phyloP scores from a whole-genome alignment of 805 yeast genomes.

The Candida cerambycidarum region DNA sequence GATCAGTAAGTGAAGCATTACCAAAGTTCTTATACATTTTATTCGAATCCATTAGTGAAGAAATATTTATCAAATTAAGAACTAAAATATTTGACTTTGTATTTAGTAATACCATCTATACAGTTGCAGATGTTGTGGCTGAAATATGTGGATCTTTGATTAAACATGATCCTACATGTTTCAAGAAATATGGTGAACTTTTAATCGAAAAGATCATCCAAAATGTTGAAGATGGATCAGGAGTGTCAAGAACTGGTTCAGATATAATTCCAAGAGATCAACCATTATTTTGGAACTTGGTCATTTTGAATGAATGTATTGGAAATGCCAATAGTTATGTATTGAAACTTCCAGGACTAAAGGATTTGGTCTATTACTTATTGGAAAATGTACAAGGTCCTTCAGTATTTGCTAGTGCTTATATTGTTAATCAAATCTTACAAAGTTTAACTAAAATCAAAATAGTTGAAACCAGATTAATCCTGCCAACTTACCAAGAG shows the following conservation, averaged over 20 bases:
- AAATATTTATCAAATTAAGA: conserved; percentile 47
- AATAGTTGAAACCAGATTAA: conserved; percentile 53
- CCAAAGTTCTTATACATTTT: conserved; percentile 40
- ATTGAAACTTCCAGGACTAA: conserved; percentile 45
- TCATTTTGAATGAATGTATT: conserved; percentile 66
- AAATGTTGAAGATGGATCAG: conserved; percentile 79
- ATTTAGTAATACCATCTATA: conserved; percentile 54
- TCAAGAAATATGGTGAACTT: conserved; percentile 43
- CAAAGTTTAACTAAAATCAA: conserved; percentile 63
- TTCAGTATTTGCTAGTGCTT: conserved; percentile 57
- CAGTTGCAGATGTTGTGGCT: conserved; percentile 66
- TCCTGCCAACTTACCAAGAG: conserved; percentile 44
- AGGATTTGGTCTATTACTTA: conserved; percentile 45
- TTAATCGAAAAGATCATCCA: conserved; percentile 54
- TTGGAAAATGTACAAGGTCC: conserved; percentile 61
- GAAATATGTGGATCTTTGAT: conserved; percentile 72
- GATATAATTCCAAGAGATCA: conserved; percentile 79
- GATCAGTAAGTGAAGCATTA: conserved; percentile 37
- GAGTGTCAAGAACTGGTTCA: conserved; percentile 61
- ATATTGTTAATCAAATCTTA: conserved; percentile 65
- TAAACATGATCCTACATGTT: conserved; percentile 55
- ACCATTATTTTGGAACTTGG: conserved; percentile 66
- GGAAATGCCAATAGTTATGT: conserved; percentile 63
- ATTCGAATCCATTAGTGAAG: conserved; percentile 61
- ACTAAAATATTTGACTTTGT: conserved; percentile 56